Evolutionary conservation across 2,329 filamentous ascomycete species (phyloP).

Genomic region (Lasiodiplodia gonubiensis): DNA sequence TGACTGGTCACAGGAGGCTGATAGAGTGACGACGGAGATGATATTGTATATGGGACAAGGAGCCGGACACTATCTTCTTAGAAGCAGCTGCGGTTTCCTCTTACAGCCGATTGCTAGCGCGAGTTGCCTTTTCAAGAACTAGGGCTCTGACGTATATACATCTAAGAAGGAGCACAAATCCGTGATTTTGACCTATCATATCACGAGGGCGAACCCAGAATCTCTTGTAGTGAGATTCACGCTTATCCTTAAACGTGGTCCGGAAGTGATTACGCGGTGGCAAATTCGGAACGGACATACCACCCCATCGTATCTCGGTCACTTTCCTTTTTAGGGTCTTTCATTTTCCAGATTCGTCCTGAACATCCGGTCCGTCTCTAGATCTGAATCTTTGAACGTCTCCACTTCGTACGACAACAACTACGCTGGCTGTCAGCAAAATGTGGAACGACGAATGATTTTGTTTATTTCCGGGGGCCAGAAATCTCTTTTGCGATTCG

Average conservation of each 20-base stretch:
- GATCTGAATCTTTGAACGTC: background rate
- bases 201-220: no score
- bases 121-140: no score
- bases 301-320: background rate
- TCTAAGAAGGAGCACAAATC: no score
- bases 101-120: no score
- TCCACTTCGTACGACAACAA: background rate
- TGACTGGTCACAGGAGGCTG: background rate
- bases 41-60: background rate
- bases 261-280: background rate
- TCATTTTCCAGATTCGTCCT: background rate
- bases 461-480: background rate
- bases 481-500: background rate
- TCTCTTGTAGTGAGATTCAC: no score
- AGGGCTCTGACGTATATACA: no score
- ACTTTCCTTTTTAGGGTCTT: background rate
- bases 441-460: background rate
- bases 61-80: background rate
- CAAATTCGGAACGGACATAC: background rate
- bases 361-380: background rate
- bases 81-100: background rate
- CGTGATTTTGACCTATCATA: no score
- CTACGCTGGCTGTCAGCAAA: background rate
- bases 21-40: background rate
- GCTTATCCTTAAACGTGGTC: no score